Base-by-base conservation (phyloP, 1,284 basidiomycete species). In the Ustilago esculenta region DNA sequence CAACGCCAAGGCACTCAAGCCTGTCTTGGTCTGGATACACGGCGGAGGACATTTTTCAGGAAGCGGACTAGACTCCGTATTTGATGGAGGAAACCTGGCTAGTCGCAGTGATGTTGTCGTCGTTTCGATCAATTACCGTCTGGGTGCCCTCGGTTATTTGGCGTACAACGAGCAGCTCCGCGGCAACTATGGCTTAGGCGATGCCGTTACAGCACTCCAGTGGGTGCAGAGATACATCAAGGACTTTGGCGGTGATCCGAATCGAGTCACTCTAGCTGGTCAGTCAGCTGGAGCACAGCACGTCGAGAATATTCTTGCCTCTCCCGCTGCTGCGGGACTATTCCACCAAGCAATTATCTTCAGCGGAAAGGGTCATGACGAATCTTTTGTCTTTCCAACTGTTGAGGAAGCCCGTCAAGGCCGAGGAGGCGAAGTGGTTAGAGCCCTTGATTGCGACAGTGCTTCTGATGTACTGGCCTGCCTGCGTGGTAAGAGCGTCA, bases 211-310 rank as follows among this genome's bases (percentile, higher is more conserved):
- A 12, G 75, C 68, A 15, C 72, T 81, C 29, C 37, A 68, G 39
- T 91, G 90, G 82, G 81, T 94, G 65, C 85, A 87, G 52, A 84
- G 83, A 27, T 86, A 83, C 39, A 81, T 83, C 45, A 48, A 66
- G 7, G 85, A 86, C 29, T 90, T 94, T 72, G 91, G 91, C 5
- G 92, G 91, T 5, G 82, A 85, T 61, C 64, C 73, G 4, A 44
- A 85, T 5, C 87, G 87, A 64, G 87, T 96, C 66, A 93, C 92
- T 0, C 73, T 96, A 18, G 91, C 90, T 23, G 94, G 94, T 10
- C 92, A 96, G 81, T 92, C 90, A 75, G 87, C 88, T 21, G 94
- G 94, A 40, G 94, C 90, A 2, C 67, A 70, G 37, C 55, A 60
- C 9, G 61, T 73, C 7, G 43, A 54, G 24, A 61, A 51, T 25